Evolutionary conservation across 495 filamentous ascomycete species (phyloP), one percentile per base, ranked within the genome.

Genomic region (Aspergillus ostianus): DNA sequence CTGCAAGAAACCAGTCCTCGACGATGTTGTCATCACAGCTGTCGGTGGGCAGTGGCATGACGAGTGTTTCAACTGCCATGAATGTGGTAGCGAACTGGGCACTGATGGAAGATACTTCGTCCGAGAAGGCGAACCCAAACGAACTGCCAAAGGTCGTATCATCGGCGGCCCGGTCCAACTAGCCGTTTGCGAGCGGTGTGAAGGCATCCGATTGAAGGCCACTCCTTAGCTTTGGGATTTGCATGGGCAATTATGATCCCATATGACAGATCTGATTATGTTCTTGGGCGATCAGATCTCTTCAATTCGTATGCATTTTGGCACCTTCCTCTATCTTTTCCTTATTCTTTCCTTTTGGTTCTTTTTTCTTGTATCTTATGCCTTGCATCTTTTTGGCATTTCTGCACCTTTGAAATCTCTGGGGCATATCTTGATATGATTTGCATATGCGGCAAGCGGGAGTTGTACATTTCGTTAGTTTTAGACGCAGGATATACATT

Each of bases 21-120:
- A 96, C 51, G 86, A 96, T 49, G 84, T 89, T 70, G 92, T 95
- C 44, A 85, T 97, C 41, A 84, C 84, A 61, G 94, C 94, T 0
- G 80, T 98, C 57, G 95, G 91, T 18, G 87, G 84, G 15, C 93
- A 98, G 76, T 99, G 94, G 94, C 95, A 98, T 72, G 87, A 89
- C 23, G 79, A 84, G 53, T 99, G 94, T 73, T 99, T 99, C 73
- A 82, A 84, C 59, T 99, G 94, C 68, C 75, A 88, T 74, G 84
- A 88, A 64, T 89, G 86, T 61, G 79, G 79, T 9, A 79, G 77
- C 27, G 82, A 77, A 0, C 87, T 89, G 60, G 81, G 79, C 0
- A 57, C 71, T 5, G 85, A 89, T 55, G 86, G 86, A 4, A 73
- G 84, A 41, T 89, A 86, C 70, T 89, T 89, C 56, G 76, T 87